phyloP scores from a whole-genome alignment of 78 protist species.

The Dictyostelium discoideum region DNA sequence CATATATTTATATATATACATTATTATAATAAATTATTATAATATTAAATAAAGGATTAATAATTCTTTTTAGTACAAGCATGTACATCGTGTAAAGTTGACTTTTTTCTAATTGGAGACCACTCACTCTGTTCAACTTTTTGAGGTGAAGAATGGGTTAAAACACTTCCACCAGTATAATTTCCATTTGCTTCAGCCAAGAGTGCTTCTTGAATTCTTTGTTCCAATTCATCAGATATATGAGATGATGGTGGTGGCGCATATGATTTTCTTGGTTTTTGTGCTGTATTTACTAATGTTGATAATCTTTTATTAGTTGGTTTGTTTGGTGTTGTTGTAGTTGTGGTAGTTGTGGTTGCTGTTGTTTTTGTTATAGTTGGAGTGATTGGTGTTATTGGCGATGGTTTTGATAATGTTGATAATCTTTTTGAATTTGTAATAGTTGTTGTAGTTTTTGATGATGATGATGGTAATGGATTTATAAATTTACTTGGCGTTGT shows the following conservation, averaged over 20 bases:
- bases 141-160: not conserved
- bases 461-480: not conserved
- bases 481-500: not conserved
- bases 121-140: constrained; percentile 6
- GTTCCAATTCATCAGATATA: not conserved
- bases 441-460: not conserved
- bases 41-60: not conserved
- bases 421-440: not conserved
- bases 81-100: constrained; percentile 10
- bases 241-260: not conserved
- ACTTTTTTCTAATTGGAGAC: constrained; percentile 15
- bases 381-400: not conserved
- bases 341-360: not conserved
- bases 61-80: not conserved
- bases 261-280: constrained; percentile 12
- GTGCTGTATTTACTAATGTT: not conserved
- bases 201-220: constrained; percentile 7
- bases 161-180: not conserved
- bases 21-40: not conserved
- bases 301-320: constrained; percentile 1
- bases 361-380: not conserved
- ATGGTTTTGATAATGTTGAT: not conserved
- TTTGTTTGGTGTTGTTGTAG: not conserved
- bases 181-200: constrained; percentile 4
- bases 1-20: not conserved